Conservation (phyloP, 2,329 filamentous ascomycete species). For the Arthroderma sp. region DNA sequence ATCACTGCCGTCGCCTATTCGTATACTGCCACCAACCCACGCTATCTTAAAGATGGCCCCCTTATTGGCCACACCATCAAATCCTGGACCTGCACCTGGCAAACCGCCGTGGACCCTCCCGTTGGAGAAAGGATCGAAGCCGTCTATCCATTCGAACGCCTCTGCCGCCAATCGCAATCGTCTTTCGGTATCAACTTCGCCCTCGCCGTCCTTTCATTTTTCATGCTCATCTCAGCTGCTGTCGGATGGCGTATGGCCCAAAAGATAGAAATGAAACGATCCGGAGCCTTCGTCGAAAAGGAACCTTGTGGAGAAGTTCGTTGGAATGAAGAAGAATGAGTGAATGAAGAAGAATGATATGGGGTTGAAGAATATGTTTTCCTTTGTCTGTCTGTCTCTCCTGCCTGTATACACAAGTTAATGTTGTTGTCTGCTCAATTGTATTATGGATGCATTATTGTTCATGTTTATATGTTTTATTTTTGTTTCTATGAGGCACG, state of each 20-base stretch:
- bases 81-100: conserved; percentile 31
- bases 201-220: conserved; percentile 22
- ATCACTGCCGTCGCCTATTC: conserved; percentile 21
- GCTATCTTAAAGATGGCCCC: conserved; percentile 18
- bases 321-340: too few species aligned
- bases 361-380: too few species aligned
- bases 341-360: too few species aligned
- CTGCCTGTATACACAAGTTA: too few species aligned
- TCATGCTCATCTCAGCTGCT: conserved; percentile 20
- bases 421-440: too few species aligned
- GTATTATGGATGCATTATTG: too few species aligned
- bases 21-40: conserved; percentile 17
- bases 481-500: too few species aligned
- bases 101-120: conserved; percentile 10
- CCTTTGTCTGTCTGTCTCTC: too few species aligned
- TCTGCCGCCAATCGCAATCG: conserved; percentile 26
- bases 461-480: too few species aligned
- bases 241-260: conserved; percentile 11
- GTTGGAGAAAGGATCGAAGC: conserved; percentile 12
- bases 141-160: conserved; percentile 24
- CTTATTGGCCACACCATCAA: conserved; percentile 24
- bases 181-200: conserved; percentile 24
- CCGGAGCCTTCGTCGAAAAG: background rate
- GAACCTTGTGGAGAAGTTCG: conserved; percentile 15
- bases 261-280: conserved; percentile 15